Percentiles rank a stretch among this genome's conserved stretches.
Conservation (phyloP, 2,329 filamentous ascomycete species). For the Sordariomycetes sp. region DNA sequence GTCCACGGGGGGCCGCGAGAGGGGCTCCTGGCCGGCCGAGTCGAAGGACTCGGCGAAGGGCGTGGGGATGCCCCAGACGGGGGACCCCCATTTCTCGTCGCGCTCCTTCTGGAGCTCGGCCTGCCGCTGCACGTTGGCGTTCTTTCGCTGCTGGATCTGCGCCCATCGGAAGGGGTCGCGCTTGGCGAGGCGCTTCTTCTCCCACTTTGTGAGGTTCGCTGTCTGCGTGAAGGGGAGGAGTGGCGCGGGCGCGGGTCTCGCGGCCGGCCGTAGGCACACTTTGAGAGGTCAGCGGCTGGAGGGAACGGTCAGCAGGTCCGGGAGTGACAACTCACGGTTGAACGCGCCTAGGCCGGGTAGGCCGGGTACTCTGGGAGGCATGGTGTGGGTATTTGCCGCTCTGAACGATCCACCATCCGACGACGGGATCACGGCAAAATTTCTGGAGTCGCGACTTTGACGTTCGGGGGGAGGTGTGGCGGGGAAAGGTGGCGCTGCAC, state of each 20-base stretch:
- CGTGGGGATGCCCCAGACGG: constrained; percentile 65
- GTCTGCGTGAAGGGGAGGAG: constrained; percentile 48
- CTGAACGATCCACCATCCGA: neutral
- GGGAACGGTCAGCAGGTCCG: neutral
- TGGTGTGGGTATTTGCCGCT: constrained; percentile 20
- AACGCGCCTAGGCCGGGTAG: constrained; percentile 46
- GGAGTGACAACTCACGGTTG: constrained; percentile 35
- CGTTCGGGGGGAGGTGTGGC: neutral
- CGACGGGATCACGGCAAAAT: constrained; percentile 6
- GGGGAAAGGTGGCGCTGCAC: neutral
- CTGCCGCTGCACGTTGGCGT: constrained; percentile 67
- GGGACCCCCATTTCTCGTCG: constrained; percentile 55
- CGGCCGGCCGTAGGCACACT: constrained; percentile 49
- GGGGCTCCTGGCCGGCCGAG: constrained; percentile 36
- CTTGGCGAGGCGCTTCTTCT: constrained; percentile 52
- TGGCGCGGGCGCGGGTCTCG: constrained; percentile 27
- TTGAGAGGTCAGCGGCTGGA: constrained; percentile 9
- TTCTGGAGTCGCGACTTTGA: constrained; percentile 3
- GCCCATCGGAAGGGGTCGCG: constrained; percentile 73
- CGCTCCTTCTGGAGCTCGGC: constrained; percentile 54
- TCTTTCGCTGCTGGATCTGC: constrained; percentile 71
- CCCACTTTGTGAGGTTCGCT: constrained; percentile 47
- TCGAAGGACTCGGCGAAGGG: constrained; percentile 77
- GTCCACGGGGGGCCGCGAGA: constrained; percentile 21
- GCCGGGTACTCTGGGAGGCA: constrained; percentile 55